phyloP scores from a whole-genome alignment of 2,329 filamentous ascomycete species.

The Lachnellula subtilissima region DNA sequence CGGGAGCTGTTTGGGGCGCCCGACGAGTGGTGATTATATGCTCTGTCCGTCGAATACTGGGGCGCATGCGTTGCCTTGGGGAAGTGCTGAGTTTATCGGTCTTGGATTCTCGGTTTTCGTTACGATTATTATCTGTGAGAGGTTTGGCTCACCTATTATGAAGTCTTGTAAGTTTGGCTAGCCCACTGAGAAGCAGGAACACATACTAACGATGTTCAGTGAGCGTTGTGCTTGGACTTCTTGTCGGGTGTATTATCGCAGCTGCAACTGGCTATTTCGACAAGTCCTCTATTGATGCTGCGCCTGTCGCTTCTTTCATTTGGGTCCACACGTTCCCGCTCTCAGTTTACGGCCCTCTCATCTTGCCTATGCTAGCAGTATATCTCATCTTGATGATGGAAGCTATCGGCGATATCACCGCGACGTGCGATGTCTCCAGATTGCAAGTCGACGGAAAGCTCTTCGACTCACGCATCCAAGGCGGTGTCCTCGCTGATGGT shows the following conservation, averaged over 20 bases:
- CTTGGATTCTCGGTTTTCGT: slow-evolving; percentile 77
- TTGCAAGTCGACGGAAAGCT: slow-evolving; percentile 67
- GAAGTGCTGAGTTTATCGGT: slow-evolving; percentile 71
- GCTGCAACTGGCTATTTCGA: slow-evolving; percentile 76
- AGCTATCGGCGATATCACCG: slow-evolving; percentile 75
- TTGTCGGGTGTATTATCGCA: slow-evolving; percentile 74
- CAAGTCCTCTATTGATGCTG: slow-evolving; percentile 62
- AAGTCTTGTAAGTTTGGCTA: slow-evolving; percentile 41
- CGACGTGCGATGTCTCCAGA: slow-evolving; percentile 74
- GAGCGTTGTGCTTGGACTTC: slow-evolving; percentile 64
- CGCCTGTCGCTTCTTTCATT: slow-evolving; percentile 68
- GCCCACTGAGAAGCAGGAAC: background rate
- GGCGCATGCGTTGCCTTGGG: slow-evolving; percentile 71
- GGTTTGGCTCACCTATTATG: slow-evolving; percentile 80
- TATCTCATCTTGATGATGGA: slow-evolving; percentile 74
- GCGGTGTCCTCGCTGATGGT: slow-evolving; percentile 73
- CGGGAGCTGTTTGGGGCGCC: slow-evolving; percentile 50
- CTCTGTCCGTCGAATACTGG: slow-evolving; percentile 64
- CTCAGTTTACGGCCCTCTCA: slow-evolving; percentile 65
- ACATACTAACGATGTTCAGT: slow-evolving; percentile 7
- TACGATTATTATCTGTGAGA: slow-evolving; percentile 74
- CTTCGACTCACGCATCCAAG: slow-evolving; percentile 75
- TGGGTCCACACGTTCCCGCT: slow-evolving; percentile 77
- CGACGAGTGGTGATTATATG: slow-evolving; percentile 48
- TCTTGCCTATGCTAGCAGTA: slow-evolving; percentile 65